phyloP scores from a whole-genome alignment of 2,329 filamentous ascomycete species.

The Apiospora arundinis region DNA sequence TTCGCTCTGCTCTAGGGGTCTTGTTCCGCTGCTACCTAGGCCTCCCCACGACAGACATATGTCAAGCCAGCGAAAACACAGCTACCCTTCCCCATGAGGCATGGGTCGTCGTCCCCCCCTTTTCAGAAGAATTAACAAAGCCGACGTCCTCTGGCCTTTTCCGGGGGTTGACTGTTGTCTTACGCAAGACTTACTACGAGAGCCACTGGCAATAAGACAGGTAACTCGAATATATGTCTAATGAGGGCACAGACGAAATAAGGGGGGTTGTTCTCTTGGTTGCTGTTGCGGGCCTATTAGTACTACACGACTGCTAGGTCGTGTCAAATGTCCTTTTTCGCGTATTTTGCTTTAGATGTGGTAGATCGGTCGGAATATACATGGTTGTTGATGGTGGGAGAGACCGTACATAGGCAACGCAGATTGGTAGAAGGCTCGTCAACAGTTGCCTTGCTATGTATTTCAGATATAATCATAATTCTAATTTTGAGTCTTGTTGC shows the following conservation, averaged over 20 bases:
- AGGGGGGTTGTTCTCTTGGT: not conserved
- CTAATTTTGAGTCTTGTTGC: not conserved
- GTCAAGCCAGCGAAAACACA: not conserved
- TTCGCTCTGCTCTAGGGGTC: not conserved
- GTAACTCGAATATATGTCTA: no score
- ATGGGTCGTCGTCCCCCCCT: no score
- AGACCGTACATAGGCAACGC: not conserved
- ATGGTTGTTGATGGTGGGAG: not conserved
- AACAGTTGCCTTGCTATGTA: not conserved
- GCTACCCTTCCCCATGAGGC: no score
- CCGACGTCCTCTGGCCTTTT: no score
- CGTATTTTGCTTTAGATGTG: not conserved
- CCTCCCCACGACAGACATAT: not conserved
- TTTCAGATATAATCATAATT: not conserved
- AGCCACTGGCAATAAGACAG: no score
- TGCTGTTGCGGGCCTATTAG: not conserved
- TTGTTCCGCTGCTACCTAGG: not conserved
- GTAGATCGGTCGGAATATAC: not conserved
- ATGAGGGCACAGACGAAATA: no score
- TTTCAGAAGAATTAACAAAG: no score
- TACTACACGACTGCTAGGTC: not conserved
- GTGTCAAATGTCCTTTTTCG: not conserved
- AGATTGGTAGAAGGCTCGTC: not conserved
- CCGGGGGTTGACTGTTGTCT: no score
- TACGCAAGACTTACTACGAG: no score